Conservation (phyloP, 805 yeast species). For the Kodamaea neixiangensis region DNA sequence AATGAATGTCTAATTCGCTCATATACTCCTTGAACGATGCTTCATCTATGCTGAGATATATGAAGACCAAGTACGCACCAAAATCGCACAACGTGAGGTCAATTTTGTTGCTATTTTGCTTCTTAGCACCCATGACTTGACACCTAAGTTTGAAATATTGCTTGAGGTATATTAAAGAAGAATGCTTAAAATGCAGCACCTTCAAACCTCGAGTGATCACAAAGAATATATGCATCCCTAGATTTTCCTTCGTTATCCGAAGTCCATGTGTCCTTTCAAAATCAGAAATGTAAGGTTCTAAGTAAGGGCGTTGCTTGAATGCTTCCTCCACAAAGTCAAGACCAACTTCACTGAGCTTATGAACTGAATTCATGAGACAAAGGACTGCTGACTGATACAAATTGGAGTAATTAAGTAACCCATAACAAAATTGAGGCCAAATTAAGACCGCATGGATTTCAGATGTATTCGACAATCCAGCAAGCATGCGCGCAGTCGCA, state of each 20-base stretch:
- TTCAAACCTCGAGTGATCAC: conserved; percentile 58
- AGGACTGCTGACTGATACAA: conserved; percentile 36
- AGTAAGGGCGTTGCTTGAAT: conserved; percentile 33
- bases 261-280: conserved; percentile 47
- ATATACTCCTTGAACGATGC: conserved; percentile 25
- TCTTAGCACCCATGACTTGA: background rate
- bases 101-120: background rate
- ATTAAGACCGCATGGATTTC: conserved; percentile 48
- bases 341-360: conserved; percentile 25
- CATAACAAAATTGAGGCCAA: conserved; percentile 46
- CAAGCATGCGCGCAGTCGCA: conserved; percentile 48
- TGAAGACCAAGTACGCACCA: conserved; percentile 31
- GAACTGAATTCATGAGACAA: conserved; percentile 29
- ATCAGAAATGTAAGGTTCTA: conserved; percentile 43
- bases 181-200: conserved; percentile 54
- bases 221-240: conserved; percentile 52
- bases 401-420: conserved; percentile 28
- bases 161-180: conserved; percentile 48
- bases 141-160: conserved; percentile 35
- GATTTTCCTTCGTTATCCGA: conserved; percentile 43
- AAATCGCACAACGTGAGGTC: conserved; percentile 5
- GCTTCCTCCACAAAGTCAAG: conserved; percentile 27
- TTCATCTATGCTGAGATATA: conserved; percentile 31
- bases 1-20: conserved; percentile 22
- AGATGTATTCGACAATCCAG: conserved; percentile 50